These are phyloP conservation scores for Paramecium octaurelia DNA, from an alignment of 73 alveolate genomes.

Conservation along the genomic window DNA sequence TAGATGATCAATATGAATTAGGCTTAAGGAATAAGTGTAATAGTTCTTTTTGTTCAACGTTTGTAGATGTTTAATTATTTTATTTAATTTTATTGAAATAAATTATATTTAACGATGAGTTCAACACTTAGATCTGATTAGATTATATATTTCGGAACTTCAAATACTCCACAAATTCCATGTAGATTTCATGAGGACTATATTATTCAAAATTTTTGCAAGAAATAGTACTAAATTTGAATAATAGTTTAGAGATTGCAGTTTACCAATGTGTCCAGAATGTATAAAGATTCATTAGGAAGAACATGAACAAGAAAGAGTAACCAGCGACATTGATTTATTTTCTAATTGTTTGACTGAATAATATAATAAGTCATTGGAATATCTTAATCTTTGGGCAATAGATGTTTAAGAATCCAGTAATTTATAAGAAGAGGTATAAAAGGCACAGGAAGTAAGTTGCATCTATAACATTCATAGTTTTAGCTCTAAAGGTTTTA, in stretches of 20 bases:
- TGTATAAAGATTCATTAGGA: conserved; percentile 28
- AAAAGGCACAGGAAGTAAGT: not conserved
- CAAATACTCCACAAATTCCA: not conserved
- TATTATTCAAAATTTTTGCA: not conserved
- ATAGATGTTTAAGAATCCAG: not conserved
- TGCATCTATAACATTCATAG: not conserved
- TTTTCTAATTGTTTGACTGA: not conserved
- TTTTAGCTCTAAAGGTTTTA: not conserved
- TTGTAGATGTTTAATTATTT: not conserved
- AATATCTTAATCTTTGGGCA: not conserved
- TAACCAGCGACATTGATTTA: not conserved
- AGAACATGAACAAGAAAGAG: not conserved
- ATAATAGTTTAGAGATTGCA: not conserved
- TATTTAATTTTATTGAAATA: not conserved
- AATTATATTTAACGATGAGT: conserved; percentile 4
- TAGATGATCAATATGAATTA: no score
- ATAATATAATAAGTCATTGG: not conserved
- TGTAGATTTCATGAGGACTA: not conserved
- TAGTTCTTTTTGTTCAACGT: no score
- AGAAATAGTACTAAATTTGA: not conserved
- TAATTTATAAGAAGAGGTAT: not conserved
- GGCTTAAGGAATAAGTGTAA: no score
- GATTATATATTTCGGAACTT: not conserved
- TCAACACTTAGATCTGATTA: not conserved
- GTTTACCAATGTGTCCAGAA: conserved; percentile 13